phyloP scores from a whole-genome alignment of 1,139 yeast genomes.

The Yamadazyma epiphylla region DNA sequence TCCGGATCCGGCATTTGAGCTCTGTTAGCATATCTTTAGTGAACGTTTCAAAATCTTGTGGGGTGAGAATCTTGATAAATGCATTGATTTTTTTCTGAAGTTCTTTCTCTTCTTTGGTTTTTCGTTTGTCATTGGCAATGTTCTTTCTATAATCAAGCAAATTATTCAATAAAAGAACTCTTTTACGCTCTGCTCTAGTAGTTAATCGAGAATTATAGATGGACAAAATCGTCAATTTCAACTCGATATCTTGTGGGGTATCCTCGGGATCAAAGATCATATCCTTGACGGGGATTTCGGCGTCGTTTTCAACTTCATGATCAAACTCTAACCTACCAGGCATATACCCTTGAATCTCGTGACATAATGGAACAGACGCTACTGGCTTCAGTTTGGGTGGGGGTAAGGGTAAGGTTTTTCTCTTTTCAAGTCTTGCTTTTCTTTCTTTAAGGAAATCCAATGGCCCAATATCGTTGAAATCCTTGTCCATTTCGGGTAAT shows the following conservation, averaged over 20 bases:
- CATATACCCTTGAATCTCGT: slow-evolving; percentile 97
- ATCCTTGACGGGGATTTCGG: slow-evolving; percentile 90
- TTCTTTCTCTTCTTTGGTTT: slow-evolving; percentile 88
- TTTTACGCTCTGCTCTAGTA: slow-evolving; percentile 87
- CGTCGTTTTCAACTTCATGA: slow-evolving; percentile 94
- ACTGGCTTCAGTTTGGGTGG: slow-evolving; percentile 81
- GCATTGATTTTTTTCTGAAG: slow-evolving; percentile 71
- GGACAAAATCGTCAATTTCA: slow-evolving; percentile 81
- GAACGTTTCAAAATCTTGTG: slow-evolving; percentile 74
- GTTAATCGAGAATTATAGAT: slow-evolving; percentile 88
- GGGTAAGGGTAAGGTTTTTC: slow-evolving; percentile 64
- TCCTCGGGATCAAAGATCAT: slow-evolving; percentile 95
- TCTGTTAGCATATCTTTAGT: slow-evolving; percentile 72
- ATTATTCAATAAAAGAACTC: slow-evolving; percentile 71
- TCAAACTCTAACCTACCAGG: slow-evolving; percentile 98
- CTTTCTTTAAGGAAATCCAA: slow-evolving; percentile 67
- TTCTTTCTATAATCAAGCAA: slow-evolving; percentile 83
- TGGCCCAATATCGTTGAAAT: slow-evolving; percentile 58
- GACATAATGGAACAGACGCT: slow-evolving; percentile 93
- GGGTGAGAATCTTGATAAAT: slow-evolving; percentile 74
- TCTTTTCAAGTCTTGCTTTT: slow-evolving; percentile 66
- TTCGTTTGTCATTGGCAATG: slow-evolving; percentile 69
- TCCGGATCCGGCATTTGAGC: slow-evolving; percentile 72
- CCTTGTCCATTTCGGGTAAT: slow-evolving; percentile 70
- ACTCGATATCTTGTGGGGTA: slow-evolving; percentile 78